Evolutionary conservation across 2,329 filamentous ascomycete species (phyloP).

Genomic region (Aspergillus quadricinctus): DNA sequence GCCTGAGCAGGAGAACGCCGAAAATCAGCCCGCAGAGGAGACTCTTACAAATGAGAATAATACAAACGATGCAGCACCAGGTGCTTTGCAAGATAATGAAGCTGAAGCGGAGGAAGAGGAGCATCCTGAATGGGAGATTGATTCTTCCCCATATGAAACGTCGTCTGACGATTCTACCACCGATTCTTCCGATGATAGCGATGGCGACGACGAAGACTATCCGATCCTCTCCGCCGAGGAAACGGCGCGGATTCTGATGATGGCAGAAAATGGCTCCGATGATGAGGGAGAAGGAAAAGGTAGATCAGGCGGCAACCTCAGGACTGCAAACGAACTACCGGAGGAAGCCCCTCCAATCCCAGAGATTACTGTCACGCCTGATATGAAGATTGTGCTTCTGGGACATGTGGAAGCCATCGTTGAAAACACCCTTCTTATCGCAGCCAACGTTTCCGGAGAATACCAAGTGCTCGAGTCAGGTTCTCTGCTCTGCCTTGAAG

Average conservation of each 20-base stretch:
- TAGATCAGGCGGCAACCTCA: conserved; percentile 50
- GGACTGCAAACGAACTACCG: conserved; percentile 74
- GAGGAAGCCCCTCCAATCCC: conserved; percentile 68
- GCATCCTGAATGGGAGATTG: conserved; percentile 77
- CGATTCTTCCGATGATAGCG: conserved; percentile 56
- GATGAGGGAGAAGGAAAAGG: conserved; percentile 62
- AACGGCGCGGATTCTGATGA: conserved; percentile 79
- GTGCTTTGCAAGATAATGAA: conserved; percentile 9
- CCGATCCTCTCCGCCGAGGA: conserved; percentile 75
- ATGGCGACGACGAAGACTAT: conserved; percentile 54
- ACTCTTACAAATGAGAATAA: background rate
- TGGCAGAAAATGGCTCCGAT: conserved; percentile 72
- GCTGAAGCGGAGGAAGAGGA: conserved; percentile 41
- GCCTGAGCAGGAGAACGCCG: conserved; percentile 4
- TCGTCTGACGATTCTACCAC: conserved; percentile 57
- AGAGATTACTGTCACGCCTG: conserved; percentile 68
- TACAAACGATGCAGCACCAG: conserved; percentile 6
- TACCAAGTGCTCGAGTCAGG: conserved; percentile 80
- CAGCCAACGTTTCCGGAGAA: conserved; percentile 72
- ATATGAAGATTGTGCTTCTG: conserved; percentile 72
- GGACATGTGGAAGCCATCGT: conserved; percentile 74
- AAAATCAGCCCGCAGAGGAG: background rate
- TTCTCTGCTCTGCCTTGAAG: conserved; percentile 73
- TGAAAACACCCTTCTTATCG: conserved; percentile 73
- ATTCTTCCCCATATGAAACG: conserved; percentile 72